Evolutionary conservation across 1,284 basidiomycete genomes (phyloP).

Genomic region (Phlebopus sp.): DNA sequence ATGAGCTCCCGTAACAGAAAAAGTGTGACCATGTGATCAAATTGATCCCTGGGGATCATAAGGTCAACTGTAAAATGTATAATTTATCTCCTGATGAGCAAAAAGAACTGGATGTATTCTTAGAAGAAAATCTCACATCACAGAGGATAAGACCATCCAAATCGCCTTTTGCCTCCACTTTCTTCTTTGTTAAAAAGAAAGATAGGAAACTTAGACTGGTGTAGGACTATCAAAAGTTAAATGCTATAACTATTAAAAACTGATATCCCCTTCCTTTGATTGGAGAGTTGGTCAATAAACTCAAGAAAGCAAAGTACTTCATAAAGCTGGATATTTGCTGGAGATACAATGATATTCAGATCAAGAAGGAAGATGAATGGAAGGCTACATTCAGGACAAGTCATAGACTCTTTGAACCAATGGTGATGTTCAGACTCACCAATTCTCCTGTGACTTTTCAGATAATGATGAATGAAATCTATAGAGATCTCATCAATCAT

Average conservation of each 20-base stretch:
- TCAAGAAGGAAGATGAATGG: slow-evolving; percentile 8
- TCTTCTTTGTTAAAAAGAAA: slow-evolving; percentile 39
- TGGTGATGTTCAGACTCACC: slow-evolving; percentile 36
- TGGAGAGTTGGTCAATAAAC: slow-evolving; percentile 24
- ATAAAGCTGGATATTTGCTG: slow-evolving; percentile 26
- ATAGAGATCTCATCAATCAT: slow-evolving; percentile 12
- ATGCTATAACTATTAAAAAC: slow-evolving; percentile 31
- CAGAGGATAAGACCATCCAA: slow-evolving; percentile 13
- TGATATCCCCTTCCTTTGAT: slow-evolving; percentile 31
- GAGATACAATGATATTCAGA: slow-evolving; percentile 22
- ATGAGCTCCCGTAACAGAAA: too few species aligned
- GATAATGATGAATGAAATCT: slow-evolving; percentile 17
- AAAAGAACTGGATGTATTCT: slow-evolving; percentile 1
- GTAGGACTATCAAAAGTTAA: slow-evolving; percentile 33
- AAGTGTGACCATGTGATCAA: too few species aligned
- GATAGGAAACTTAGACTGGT: slow-evolving; percentile 27
- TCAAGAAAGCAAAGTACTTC: slow-evolving; percentile 22
- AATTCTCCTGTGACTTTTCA: slow-evolving; percentile 31
- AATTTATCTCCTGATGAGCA: too few species aligned
- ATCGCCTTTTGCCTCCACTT: slow-evolving; percentile 21
- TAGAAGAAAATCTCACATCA: slow-evolving; percentile 22
- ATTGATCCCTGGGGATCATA: too few species aligned
- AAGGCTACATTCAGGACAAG: too few species aligned
- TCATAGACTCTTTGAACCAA: slow-evolving; percentile 32
- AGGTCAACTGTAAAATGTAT: too few species aligned